Evolutionary conservation across 1,284 basidiomycete genomes (phyloP).

Genomic region (Irpex lacteus): DNA sequence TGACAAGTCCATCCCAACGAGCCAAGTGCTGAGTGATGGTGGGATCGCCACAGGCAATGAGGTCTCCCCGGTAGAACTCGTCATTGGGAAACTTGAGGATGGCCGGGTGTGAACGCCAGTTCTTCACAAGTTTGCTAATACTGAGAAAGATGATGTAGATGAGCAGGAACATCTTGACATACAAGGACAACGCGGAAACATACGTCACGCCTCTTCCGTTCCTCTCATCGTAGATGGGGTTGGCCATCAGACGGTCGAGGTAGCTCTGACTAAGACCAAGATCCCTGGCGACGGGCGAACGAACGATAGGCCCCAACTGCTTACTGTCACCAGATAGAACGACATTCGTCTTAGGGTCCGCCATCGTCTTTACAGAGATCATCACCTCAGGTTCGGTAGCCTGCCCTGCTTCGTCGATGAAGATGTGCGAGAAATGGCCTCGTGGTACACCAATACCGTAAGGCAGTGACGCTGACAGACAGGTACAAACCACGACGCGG

Average conservation of each 20-base stretch:
- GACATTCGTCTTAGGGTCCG: conserved; percentile 41
- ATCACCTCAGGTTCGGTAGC: conserved; percentile 58
- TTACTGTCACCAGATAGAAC: conserved; percentile 56
- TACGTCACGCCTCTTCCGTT: neutral
- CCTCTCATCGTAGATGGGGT: conserved; percentile 38
- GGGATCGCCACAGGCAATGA: conserved; percentile 42
- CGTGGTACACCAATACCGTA: conserved; percentile 52
- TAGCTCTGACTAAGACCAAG: conserved; percentile 50
- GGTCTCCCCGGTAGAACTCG: conserved; percentile 53
- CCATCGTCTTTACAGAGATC: conserved; percentile 50
- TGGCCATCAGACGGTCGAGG: conserved; percentile 49
- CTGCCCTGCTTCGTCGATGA: conserved; percentile 66
- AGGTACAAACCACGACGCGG: conserved; percentile 57
- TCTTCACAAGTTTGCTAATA: conserved; percentile 56
- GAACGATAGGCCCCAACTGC: conserved; percentile 55
- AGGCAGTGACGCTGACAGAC: conserved; percentile 55
- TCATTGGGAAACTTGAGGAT: conserved; percentile 57
- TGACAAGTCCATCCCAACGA: conserved; percentile 32
- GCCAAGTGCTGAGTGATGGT: conserved; percentile 22
- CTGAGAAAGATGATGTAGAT: conserved; percentile 35
- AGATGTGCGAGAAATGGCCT: conserved; percentile 61
- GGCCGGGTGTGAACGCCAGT: conserved; percentile 55
- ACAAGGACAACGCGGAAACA: neutral
- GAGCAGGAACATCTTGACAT: neutral
- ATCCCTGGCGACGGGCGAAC: conserved; percentile 39